Evolutionary conservation across 2,329 filamentous ascomycete genomes (phyloP), one percentile per base, ranked within the genome.

Genomic region (Bipolaris bicolor): DNA sequence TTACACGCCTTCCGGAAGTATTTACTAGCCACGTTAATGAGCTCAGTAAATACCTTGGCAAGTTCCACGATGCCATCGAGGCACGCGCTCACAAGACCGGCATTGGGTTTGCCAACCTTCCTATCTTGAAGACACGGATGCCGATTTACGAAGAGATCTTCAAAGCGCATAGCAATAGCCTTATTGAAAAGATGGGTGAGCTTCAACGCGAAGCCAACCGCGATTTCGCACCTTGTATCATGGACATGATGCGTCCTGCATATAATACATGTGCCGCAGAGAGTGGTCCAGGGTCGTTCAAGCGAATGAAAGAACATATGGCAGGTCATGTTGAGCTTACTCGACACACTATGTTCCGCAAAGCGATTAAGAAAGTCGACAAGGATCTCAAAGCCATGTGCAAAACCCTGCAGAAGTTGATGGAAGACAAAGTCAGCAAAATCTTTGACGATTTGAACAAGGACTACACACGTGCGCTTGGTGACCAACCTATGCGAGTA

Each of bases 291-390:
- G 84, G 85, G 2, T 76, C 68, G 10, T 86, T 75, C 65, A 71
- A 55, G 34, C 78, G 84, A 2, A 87, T 87, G 82, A 86, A 85
- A 60, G 55, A 46, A 0, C 59, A 74, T 24, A 85, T 88, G 82
- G 52, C 52, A 0, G 41, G 61, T 0, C 78, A 86, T 52, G 77
- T 87, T 1, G 70, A 79, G 0, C 36, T 47, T 0, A 49, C 69
- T 3, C 78, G 80, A 2, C 58, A 74, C 10, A 63, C 58, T 1
- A 87, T 87, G 84, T 87, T 87, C 65, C 58, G 65, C 2, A 61
- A 76, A 4, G 81, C 82, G 0, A 77, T 77, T 0, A 54, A 78
- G 1, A 71, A 73, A 3, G 81, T 85, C 7, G 75, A 74, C 45
- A 48, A 58, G 0, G 71, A 73, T 10, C 73, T 87, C 1, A 59